Evolutionary conservation across 2,329 filamentous ascomycete genomes (phyloP).

Genomic region (Chaetomiaceae sp.): DNA sequence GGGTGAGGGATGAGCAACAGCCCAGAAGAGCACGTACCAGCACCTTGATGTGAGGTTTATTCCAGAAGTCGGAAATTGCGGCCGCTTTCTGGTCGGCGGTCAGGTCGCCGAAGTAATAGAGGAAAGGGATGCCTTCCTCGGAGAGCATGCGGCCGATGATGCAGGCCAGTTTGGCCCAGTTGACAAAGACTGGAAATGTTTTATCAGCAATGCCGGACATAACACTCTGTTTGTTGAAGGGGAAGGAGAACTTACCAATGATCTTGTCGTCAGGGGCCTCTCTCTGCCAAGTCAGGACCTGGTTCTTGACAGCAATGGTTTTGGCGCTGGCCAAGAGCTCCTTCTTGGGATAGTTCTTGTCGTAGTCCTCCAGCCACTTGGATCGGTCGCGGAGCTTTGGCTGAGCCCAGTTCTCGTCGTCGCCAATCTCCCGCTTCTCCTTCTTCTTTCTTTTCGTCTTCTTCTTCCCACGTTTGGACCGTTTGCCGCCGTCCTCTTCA

Average conservation of each 20-base stretch:
- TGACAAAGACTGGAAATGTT: constrained; percentile 33
- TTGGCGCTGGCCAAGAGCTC: constrained; percentile 30
- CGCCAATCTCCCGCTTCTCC: constrained; percentile 11
- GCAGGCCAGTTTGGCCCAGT: constrained; percentile 32
- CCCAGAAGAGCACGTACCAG: constrained; percentile 31
- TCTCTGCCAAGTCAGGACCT: constrained; percentile 32
- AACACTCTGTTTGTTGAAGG: no score
- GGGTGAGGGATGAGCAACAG: background rate
- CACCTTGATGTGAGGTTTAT: constrained; percentile 23
- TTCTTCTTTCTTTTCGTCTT: constrained; percentile 1
- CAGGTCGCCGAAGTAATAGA: constrained; percentile 34
- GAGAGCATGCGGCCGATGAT: constrained; percentile 37
- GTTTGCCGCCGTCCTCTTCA: background rate
- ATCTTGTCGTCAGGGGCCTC: constrained; percentile 34
- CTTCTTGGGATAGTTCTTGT: constrained; percentile 5
- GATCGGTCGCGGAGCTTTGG: constrained; percentile 6
- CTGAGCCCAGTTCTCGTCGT: constrained; percentile 25
- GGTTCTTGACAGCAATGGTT: constrained; percentile 30
- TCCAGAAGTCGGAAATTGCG: constrained; percentile 26
- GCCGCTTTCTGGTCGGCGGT: constrained; percentile 7
- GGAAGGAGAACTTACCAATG: constrained; percentile 30
- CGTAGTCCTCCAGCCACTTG: constrained; percentile 12
- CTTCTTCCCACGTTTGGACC: background rate
- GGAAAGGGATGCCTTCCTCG: constrained; percentile 30
- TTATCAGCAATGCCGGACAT: background rate